Percentiles rank a stretch among this genome's conserved stretches.
phyloP scores from a whole-genome alignment of 805 yeast species.

The Candida wancherniae region DNA sequence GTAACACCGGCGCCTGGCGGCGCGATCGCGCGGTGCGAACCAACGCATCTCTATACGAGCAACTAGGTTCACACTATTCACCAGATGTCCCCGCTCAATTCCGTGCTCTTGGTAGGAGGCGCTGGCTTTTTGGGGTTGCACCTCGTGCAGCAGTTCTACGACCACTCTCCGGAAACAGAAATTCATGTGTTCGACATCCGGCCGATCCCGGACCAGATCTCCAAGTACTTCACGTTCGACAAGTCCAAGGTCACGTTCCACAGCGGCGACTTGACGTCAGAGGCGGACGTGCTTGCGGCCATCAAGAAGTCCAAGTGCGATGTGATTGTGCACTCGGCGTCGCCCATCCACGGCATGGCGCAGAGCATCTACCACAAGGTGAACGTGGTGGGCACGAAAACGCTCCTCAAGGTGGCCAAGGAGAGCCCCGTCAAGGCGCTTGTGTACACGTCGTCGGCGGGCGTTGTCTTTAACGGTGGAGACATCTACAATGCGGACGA shows the following conservation, averaged over 20 bases:
- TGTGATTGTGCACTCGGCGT: constrained; percentile 91
- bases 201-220: constrained; percentile 69
- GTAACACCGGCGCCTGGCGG: too few species aligned
- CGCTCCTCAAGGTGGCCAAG: constrained; percentile 61
- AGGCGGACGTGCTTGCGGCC: constrained; percentile 61
- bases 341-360: constrained; percentile 86
- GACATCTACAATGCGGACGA: constrained; percentile 92
- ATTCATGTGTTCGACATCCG: constrained; percentile 90
- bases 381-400: constrained; percentile 83
- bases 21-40: too few species aligned
- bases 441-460: constrained; percentile 95
- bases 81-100: constrained; percentile 28
- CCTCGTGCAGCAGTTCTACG: constrained; percentile 77
- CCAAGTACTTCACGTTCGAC: constrained; percentile 73
- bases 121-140: constrained; percentile 93
- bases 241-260: constrained; percentile 53
- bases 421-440: constrained; percentile 53
- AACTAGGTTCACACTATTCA: too few species aligned
- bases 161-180: constrained; percentile 56
- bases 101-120: constrained; percentile 90
- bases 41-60: too few species aligned
- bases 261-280: constrained; percentile 81
- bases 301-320: constrained; percentile 55
- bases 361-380: constrained; percentile 82
- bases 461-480: constrained; percentile 94